Evolutionary conservation across 306 rosid genomes (phyloP).

Genomic region (Begonia fuchsioides): DNA sequence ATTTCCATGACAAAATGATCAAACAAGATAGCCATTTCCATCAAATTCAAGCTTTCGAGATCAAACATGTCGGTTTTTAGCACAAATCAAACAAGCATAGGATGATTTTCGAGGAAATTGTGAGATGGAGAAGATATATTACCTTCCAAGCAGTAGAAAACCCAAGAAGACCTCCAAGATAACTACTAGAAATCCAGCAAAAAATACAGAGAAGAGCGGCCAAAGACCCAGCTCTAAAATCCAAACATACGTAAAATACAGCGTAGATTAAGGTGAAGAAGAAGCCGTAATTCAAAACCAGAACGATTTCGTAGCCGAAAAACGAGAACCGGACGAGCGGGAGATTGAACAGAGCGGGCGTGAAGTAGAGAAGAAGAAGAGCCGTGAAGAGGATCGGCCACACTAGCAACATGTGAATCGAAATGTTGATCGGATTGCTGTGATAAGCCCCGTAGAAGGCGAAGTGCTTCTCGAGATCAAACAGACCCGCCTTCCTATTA

Average conservation of each 20-base stretch:
- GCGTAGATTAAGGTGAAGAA: constrained; percentile 35
- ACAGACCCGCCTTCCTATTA: constrained; percentile 39
- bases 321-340: constrained; percentile 25
- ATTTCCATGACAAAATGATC: too few species aligned
- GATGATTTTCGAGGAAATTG: too few species aligned
- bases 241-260: constrained; percentile 39
- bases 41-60: too few species aligned
- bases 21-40: too few species aligned
- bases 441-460: constrained; percentile 80
- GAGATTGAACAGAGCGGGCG: constrained; percentile 37
- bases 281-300: constrained; percentile 53
- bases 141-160: constrained; percentile 77
- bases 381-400: constrained; percentile 80
- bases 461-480: constrained; percentile 61
- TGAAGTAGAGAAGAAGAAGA: constrained; percentile 41
- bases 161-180: constrained; percentile 40
- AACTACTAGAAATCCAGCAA: constrained; percentile 52
- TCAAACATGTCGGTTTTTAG: not conserved
- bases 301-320: constrained; percentile 19
- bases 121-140: too few species aligned
- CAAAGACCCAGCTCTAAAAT: constrained; percentile 58
- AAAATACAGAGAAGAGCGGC: constrained; percentile 49
- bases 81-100: not conserved
- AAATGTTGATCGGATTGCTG: constrained; percentile 44
- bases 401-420: constrained; percentile 46